Conservation (phyloP, 441 rosid genomes). For the Populus hybrid region DNA sequence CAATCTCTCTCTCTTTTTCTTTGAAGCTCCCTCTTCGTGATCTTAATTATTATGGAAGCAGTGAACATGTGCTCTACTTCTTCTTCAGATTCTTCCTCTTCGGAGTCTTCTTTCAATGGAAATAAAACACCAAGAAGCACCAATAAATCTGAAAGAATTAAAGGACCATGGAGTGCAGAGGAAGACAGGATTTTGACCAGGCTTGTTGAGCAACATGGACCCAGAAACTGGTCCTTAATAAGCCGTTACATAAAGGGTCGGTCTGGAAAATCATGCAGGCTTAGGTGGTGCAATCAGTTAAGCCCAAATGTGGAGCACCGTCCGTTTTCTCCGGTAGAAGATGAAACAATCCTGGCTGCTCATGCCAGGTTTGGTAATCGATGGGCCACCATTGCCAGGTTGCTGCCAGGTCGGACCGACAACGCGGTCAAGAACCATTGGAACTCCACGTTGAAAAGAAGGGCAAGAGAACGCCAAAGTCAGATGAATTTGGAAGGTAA, state of each 20-base stretch:
- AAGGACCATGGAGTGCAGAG: conserved; percentile 78
- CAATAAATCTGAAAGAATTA: conserved; percentile 37
- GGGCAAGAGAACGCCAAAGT: conserved; percentile 32
- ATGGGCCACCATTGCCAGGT: conserved; percentile 71
- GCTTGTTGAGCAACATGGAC: conserved; percentile 52
- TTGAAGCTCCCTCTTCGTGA: background rate
- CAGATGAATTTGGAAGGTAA: conserved; percentile 2
- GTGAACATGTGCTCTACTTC: conserved; percentile 37
- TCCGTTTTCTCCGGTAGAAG: conserved; percentile 57
- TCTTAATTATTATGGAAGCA: conserved; percentile 24
- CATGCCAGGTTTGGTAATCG: conserved; percentile 66
- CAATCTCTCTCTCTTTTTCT: background rate
- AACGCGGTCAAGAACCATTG: conserved; percentile 75
- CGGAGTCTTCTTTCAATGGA: conserved; percentile 43
- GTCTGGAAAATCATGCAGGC: conserved; percentile 70
- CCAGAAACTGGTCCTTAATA: conserved; percentile 64
- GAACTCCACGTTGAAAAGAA: conserved; percentile 66
- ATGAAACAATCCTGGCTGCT: conserved; percentile 59
- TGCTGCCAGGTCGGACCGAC: conserved; percentile 70
- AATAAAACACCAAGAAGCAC: conserved; percentile 10
- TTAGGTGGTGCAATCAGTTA: conserved; percentile 74
- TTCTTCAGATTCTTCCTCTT: conserved; percentile 49
- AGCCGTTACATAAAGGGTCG: conserved; percentile 60
- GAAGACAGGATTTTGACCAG: conserved; percentile 59
- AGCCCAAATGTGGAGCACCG: conserved; percentile 68